phyloP scores from a whole-genome alignment of 495 filamentous ascomycete genomes.

The Neurospora sp. region DNA sequence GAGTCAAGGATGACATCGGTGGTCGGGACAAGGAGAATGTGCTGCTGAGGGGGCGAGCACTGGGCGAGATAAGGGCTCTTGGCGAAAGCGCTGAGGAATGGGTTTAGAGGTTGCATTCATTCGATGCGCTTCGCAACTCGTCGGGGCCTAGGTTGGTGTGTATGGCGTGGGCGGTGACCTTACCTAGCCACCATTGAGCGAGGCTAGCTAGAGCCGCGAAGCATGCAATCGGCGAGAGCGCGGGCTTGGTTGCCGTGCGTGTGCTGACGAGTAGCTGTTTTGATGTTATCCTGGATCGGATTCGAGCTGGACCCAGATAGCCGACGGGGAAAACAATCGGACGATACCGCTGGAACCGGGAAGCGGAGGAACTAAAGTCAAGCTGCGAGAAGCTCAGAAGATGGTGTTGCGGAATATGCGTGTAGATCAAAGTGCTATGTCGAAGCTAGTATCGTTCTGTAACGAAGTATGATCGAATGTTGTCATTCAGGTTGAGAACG shows the following conservation, averaged over 20 bases:
- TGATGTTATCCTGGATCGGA: neutral
- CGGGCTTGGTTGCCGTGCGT: neutral
- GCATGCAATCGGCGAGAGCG: conserved; percentile 5
- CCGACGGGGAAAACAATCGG: neutral
- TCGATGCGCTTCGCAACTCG: conserved; percentile 19
- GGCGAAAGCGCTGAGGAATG: conserved; percentile 96
- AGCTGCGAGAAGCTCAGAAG: neutral
- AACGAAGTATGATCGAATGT: neutral
- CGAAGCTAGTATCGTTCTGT: neutral
- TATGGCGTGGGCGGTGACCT: conserved; percentile 2
- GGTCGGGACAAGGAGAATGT: conserved; percentile 89
- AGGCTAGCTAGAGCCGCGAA: neutral
- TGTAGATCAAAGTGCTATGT: neutral
- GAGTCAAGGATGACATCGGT: conserved; percentile 82
- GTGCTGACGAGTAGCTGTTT: neutral
- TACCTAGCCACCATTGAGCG: conserved; percentile 17
- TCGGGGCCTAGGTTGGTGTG: conserved; percentile 10
- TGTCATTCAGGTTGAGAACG: neutral
- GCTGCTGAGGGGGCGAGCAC: conserved; percentile 84
- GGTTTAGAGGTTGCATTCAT: conserved; percentile 98
- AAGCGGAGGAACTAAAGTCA: neutral
- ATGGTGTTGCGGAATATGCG: neutral
- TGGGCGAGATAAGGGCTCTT: conserved; percentile 85
- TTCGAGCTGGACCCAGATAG: neutral
- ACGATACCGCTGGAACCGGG: neutral